Base-by-base conservation (phyloP, 1,139 yeast species). In the Lodderomyces oxycetoniae region DNA sequence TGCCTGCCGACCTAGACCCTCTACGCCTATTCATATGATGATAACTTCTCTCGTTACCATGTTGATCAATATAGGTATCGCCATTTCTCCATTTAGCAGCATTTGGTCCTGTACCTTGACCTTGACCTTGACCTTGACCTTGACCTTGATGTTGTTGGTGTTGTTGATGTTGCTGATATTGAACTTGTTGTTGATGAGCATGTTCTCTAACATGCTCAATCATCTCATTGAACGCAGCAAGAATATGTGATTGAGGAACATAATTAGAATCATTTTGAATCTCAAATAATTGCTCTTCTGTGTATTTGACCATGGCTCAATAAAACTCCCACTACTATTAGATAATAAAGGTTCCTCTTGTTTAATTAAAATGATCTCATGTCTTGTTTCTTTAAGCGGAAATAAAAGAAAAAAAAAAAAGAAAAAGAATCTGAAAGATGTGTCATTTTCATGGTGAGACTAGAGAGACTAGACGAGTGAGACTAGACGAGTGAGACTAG, bases 221-320 rank as follows among this genome's bases (percentile, higher is more conserved):
- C 63, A 81, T 67, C 42, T 73, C 67, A 50, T 73, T 72, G 67
- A 82, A 83, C 31, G 79, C 79, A 23, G 67, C 74, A 47, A 80
- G 70, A 44, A 79, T 82, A 33, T 74, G 73, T 26, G 79, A 77
- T 43, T 71, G 76, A 29, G 87, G 79, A 36, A 72, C 66, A 44
- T 71, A 61, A 13, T 31, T 12, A 22, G 81, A 85, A 39, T 67
- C 66, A 30, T 71, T 71, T 52, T 77, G 73, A 52, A 69, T 65
- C 40, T 67, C 72, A 31, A 76, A 57, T 55, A 83, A 72, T 64
- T 79, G 79, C 56, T 80, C 85, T 59, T 77, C 82, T 29, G 86
- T 77, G 63, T 81, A 83, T 59, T 72, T 77, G 38, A 66, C 71
- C 79, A 74, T 75, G 4, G 26, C 17, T 19, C n/a, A 8, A 17